Evolutionary conservation across 495 filamentous ascomycete genomes (phyloP).

Genomic region (Aspergillus cristatus): DNA sequence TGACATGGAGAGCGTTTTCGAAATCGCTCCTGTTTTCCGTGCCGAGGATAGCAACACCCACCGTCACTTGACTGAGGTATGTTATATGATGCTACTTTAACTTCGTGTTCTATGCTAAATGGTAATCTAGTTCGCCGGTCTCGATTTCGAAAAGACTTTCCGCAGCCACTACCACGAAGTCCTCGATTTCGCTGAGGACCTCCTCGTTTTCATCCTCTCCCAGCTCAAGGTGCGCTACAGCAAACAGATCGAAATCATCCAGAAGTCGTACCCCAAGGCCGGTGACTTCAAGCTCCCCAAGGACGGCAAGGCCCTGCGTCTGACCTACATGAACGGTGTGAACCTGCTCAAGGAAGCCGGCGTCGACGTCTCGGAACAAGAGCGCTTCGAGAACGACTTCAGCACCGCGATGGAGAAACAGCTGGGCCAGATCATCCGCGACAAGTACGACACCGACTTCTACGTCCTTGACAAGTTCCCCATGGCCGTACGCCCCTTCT

Average conservation of each 20-base stretch:
- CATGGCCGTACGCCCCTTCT: constrained; percentile 76
- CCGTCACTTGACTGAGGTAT: constrained; percentile 83
- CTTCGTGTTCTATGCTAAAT: constrained; percentile 5
- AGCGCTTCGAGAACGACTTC: constrained; percentile 61
- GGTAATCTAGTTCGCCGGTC: constrained; percentile 62
- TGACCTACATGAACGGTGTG: constrained; percentile 82
- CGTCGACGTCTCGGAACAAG: constrained; percentile 63
- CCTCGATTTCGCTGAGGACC: constrained; percentile 65
- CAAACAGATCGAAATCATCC: constrained; percentile 58
- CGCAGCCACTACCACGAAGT: constrained; percentile 84
- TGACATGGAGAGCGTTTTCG: constrained; percentile 81
- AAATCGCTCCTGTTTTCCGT: constrained; percentile 86
- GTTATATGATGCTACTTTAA: too few relatives aligned
- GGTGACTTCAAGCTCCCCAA: constrained; percentile 49
- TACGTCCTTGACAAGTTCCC: constrained; percentile 91
- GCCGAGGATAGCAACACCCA: constrained; percentile 97
- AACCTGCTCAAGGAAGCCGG: constrained; percentile 71
- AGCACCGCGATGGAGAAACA: constrained; percentile 80
- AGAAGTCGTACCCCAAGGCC: constrained; percentile 47
- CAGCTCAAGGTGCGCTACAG: constrained; percentile 59
- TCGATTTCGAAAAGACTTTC: constrained; percentile 97
- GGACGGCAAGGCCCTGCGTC: constrained; percentile 65
- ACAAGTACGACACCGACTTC: constrained; percentile 84
- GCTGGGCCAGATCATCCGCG: constrained; percentile 72
- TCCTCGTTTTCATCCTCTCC: constrained; percentile 83